Percentiles rank a stretch among this genome's conserved stretches.
phyloP scores from a whole-genome alignment of 2,329 filamentous ascomycete species.

The Monilinia fructigena region DNA sequence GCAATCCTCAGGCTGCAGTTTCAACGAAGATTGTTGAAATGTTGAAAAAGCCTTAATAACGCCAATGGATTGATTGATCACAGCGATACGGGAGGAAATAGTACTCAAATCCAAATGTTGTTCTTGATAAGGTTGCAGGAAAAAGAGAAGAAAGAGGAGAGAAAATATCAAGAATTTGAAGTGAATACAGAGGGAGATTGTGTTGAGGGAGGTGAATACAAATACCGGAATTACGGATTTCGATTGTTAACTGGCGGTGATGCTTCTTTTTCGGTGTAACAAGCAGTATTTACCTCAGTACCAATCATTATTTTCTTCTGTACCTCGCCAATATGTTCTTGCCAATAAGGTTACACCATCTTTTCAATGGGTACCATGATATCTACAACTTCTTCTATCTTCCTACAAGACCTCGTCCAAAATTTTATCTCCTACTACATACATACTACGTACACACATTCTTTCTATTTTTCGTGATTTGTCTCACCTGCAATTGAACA shows the following conservation, averaged over 20 bases:
- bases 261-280: too few species aligned
- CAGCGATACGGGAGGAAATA: background rate
- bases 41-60: background rate
- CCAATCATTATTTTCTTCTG: background rate
- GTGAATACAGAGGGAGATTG: background rate
- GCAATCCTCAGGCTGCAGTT: conserved; percentile 14
- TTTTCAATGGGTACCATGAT: background rate
- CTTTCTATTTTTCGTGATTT: too few species aligned
- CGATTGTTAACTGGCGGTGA: too few species aligned
- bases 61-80: background rate
- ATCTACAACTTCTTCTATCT: background rate
- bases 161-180: background rate
- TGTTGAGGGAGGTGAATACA: too few species aligned
- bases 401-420: background rate
- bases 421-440: background rate
- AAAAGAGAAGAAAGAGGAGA: background rate
- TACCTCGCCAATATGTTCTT: conserved; percentile 1
- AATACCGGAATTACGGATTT: too few species aligned
- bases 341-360: background rate
- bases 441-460: too few species aligned
- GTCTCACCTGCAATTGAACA: background rate
- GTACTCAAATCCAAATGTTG: background rate
- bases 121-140: background rate
- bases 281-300: too few species aligned
- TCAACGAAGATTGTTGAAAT: background rate